phyloP scores from a whole-genome alignment of 345 rosid genomes.

The Pistacia atlantica region DNA sequence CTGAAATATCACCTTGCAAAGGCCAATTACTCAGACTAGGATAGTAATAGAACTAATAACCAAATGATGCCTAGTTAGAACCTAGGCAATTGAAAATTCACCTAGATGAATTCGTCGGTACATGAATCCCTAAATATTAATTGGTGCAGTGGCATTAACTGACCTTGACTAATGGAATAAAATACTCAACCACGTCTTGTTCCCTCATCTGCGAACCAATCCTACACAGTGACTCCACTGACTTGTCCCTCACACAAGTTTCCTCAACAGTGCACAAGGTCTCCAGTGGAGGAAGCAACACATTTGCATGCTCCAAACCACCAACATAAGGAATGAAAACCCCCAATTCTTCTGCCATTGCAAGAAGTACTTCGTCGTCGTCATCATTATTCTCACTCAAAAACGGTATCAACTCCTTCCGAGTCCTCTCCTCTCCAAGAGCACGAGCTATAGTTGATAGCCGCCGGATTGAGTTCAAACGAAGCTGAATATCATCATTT shows the following conservation, averaged over 20 bases:
- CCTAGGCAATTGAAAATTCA: neutral
- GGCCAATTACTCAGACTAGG: neutral
- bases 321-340: slow-evolving; percentile 80
- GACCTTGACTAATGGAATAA: slow-evolving; percentile 70
- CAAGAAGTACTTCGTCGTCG: slow-evolving; percentile 77
- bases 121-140: neutral
- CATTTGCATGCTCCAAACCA: slow-evolving; percentile 66
- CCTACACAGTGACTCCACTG: slow-evolving; percentile 68
- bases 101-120: neutral
- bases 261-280: slow-evolving; percentile 71
- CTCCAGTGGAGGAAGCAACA: slow-evolving; percentile 69
- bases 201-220: slow-evolving; percentile 80
- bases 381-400: slow-evolving; percentile 79
- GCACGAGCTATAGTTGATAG: slow-evolving; percentile 81
- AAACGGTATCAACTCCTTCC: slow-evolving; percentile 77
- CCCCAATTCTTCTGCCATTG: slow-evolving; percentile 82
- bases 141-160: slow-evolving; percentile 1
- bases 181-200: slow-evolving; percentile 64
- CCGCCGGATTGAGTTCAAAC: slow-evolving; percentile 66
- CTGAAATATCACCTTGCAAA: neutral
- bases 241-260: slow-evolving; percentile 75
- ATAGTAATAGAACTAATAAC: neutral
- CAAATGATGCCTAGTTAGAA: neutral
- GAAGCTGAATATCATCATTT: slow-evolving; percentile 77
- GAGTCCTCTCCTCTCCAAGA: slow-evolving; percentile 74